phyloP scores from a whole-genome alignment of 352 stramenopile genomes.

The Phytopythium aichiense region DNA sequence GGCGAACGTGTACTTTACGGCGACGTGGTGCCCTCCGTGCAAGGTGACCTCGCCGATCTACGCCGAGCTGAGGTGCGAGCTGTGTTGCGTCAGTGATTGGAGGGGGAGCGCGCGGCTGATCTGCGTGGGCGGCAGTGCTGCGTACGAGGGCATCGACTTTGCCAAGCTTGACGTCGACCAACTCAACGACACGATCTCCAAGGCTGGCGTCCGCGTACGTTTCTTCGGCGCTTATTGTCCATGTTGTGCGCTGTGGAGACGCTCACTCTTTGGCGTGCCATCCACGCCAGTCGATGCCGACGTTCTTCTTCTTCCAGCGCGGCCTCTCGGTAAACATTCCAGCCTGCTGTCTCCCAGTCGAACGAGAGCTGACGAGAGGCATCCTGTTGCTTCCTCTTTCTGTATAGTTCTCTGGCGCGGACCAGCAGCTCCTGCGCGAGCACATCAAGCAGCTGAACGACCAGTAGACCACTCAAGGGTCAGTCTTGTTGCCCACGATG shows the following conservation, averaged over 20 bases:
- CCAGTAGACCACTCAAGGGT: conserved; percentile 23
- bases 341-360: not conserved
- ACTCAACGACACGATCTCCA: conserved; percentile 69
- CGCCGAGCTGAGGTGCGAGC: conserved; percentile 70
- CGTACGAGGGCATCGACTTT: conserved; percentile 70
- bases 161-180: conserved; percentile 86
- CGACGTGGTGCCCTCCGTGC: conserved; percentile 89
- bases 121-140: conserved; percentile 22
- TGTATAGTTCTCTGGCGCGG: conserved; percentile 72
- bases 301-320: conserved; percentile 82
- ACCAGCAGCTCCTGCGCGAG: conserved; percentile 63
- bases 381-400: conserved; percentile 9
- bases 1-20: conserved; percentile 87
- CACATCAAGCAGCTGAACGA: conserved; percentile 75
- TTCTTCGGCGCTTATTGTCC: not conserved
- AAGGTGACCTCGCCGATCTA: conserved; percentile 89
- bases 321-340: conserved; percentile 56
- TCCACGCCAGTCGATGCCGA: conserved; percentile 73
- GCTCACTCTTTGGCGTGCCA: not conserved
- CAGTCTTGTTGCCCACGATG: too few species aligned
- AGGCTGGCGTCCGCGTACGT: conserved; percentile 78
- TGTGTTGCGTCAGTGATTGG: not conserved
- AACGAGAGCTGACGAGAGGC: conserved; percentile 1
- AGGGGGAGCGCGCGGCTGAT: not conserved
- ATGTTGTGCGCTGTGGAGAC: not conserved